Percentiles rank a stretch among this genome's conserved stretches.
Conservation (phyloP, 768 basidiomycete genomes). For the Vishniacozyma victoriae region DNA sequence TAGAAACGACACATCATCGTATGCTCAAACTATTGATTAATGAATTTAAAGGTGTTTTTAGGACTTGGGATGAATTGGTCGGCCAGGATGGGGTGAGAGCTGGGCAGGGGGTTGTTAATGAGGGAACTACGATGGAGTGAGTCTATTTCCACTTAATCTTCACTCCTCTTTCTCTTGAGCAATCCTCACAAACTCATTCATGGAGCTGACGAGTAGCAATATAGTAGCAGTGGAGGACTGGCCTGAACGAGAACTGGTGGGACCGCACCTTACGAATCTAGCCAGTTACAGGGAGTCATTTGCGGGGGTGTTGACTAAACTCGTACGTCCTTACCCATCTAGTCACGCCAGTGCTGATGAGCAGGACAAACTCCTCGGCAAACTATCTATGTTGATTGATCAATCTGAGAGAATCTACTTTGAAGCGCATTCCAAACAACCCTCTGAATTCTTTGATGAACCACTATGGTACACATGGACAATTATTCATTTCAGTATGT, state of each 20-base stretch:
- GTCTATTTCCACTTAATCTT: too few species aligned
- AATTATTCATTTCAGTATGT: conserved; percentile 30
- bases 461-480: conserved; percentile 41
- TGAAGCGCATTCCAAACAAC: conserved; percentile 19
- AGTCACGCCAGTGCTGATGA: background rate
- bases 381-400: conserved; percentile 25
- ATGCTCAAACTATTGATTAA: conserved; percentile 64
- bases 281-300: conserved; percentile 10
- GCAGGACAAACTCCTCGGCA: conserved; percentile 26
- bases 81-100: conserved; percentile 71
- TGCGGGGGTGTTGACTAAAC: conserved; percentile 23
- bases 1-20: conserved; percentile 76
- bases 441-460: conserved; percentile 17
- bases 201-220: too few species aligned
- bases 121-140: conserved; percentile 79
- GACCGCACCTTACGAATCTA: conserved; percentile 11
- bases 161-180: background rate
- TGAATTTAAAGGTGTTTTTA: conserved; percentile 59
- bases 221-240: conserved; percentile 12
- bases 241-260: conserved; percentile 24
- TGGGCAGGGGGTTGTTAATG: conserved; percentile 64
- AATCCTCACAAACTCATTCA: too few species aligned
- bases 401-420: conserved; percentile 34
- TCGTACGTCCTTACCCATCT: conserved; percentile 12
- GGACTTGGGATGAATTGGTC: conserved; percentile 79